A percentile compares a stretch with the other conserved stretches of the same genome.
Evolutionary conservation across 768 basidiomycete genomes (phyloP).

Genomic region (Tricholoma sp.): DNA sequence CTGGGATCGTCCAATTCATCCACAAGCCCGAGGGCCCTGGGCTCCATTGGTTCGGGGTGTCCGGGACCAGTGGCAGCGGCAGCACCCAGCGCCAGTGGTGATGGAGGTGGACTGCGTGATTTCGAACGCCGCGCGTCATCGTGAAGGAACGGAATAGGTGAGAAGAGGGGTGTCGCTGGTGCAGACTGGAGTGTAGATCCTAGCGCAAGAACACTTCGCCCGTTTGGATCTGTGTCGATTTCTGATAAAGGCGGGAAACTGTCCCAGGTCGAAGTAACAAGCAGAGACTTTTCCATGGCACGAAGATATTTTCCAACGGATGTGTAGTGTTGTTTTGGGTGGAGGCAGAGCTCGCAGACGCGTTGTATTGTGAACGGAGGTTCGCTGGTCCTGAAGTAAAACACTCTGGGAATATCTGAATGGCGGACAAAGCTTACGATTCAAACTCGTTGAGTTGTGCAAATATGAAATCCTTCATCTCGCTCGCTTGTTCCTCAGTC

Average conservation of each 20-base stretch:
- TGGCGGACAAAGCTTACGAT: slow-evolving; percentile 40
- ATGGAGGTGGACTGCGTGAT: slow-evolving; percentile 75
- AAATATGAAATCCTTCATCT: slow-evolving; percentile 52
- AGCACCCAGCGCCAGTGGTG: slow-evolving; percentile 53
- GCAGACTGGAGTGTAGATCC: slow-evolving; percentile 46
- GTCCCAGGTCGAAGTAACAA: slow-evolving; percentile 78
- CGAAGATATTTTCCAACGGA: slow-evolving; percentile 84
- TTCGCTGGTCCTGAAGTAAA: slow-evolving; percentile 27
- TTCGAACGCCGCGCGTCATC: slow-evolving; percentile 76
- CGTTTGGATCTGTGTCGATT: slow-evolving; percentile 30
- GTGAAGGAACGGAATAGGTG: slow-evolving; percentile 84
- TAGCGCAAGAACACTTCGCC: slow-evolving; percentile 38
- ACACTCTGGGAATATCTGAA: background rate
- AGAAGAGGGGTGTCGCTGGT: slow-evolving; percentile 79
- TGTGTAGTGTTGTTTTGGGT: slow-evolving; percentile 67
- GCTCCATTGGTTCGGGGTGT: slow-evolving; percentile 32
- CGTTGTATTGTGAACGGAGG: slow-evolving; percentile 90
- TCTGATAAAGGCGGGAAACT: slow-evolving; percentile 55
- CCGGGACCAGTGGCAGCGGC: slow-evolving; percentile 27
- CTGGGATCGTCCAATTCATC: slow-evolving; percentile 83
- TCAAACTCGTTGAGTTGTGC: slow-evolving; percentile 70
- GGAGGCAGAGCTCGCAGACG: slow-evolving; percentile 72
- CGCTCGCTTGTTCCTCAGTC: slow-evolving; percentile 54
- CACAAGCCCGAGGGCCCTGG: slow-evolving; percentile 66
- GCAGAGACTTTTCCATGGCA: slow-evolving; percentile 74